Conservation (phyloP, 345 rosid genomes). For the Cardiospermum halicacabum region DNA sequence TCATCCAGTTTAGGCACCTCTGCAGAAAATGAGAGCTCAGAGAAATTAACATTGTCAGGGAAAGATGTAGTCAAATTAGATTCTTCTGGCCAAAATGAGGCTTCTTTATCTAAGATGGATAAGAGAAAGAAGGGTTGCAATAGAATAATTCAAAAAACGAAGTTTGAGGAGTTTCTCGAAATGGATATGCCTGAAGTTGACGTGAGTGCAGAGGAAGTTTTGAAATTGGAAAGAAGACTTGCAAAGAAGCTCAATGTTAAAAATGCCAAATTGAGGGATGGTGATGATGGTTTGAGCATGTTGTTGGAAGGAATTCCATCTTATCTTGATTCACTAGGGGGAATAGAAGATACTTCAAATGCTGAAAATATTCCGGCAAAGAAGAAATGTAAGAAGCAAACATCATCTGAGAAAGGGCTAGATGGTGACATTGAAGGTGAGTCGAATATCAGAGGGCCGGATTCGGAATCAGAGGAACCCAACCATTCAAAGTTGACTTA, state of each 20-base stretch:
- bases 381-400: slow-evolving; percentile 41
- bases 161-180: slow-evolving; percentile 70
- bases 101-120: slow-evolving; percentile 24
- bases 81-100: neutral
- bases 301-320: slow-evolving; percentile 51
- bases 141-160: slow-evolving; percentile 41
- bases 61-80: slow-evolving; percentile 3
- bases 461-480: slow-evolving; percentile 21
- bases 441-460: slow-evolving; percentile 14
- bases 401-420: slow-evolving; percentile 19
- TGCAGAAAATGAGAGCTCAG: slow-evolving; percentile 20
- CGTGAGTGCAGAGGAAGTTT: slow-evolving; percentile 43
- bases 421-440: slow-evolving; percentile 23
- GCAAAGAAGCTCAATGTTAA: slow-evolving; percentile 87
- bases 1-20: neutral
- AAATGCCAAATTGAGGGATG: slow-evolving; percentile 54
- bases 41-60: slow-evolving; percentile 7
- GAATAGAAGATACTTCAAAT: slow-evolving; percentile 22
- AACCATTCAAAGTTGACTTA: slow-evolving; percentile 19
- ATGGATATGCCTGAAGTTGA: slow-evolving; percentile 35
- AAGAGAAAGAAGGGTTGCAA: slow-evolving; percentile 27
- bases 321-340: slow-evolving; percentile 28
- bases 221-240: slow-evolving; percentile 66
- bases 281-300: slow-evolving; percentile 56
- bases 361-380: slow-evolving; percentile 15